Base-by-base conservation (phyloP, 345 rosid genomes). In the Viola odorata region DNA sequence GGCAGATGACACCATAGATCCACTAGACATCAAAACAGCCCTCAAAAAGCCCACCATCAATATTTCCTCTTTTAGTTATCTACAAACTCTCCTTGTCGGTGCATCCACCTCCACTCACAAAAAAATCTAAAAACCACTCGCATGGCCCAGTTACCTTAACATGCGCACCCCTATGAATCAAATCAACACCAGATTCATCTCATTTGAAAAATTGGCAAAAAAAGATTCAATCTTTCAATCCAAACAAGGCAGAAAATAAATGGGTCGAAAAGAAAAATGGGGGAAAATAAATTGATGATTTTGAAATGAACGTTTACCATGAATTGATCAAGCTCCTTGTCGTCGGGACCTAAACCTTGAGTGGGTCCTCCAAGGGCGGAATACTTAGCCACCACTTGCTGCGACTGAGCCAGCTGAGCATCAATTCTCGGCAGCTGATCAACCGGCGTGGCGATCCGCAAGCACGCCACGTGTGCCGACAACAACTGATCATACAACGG, bases 321-420 rank as follows among this genome's bases (percentile, higher is more conserved):
- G 95, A 95, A 95, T 77, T 91, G 97, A 76, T 91, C 96, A 59
- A 95, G 97, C 77, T 88, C 99, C 69, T 86, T 88, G 40, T 86
- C 97, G 61, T 91, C 99, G 3, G 63, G 75, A 69, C 74, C 88
- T 73, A 81, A 53, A 55, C 80, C 91, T 42, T 82, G 95, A 50
- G 32, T 23, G 60, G 67, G 38, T 67, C 80, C 77, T 6, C 85
- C 88, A 50, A 84, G 66, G 17, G 83, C 74, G 5, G 99, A 86
- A 87, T 91, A 95, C 76, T 95, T 95, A 6, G 84, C 73, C 17
- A 88, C 96, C 32, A 95, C 96, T 39, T 91, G 78, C 75, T 88
- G 99, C 38, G 99, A 91, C 87, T 95, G 95, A 32, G 92, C 95
- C 17, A 95, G 79, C 80, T 95, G 99, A 3, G 97, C 91, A 52